Base-by-base conservation (phyloP, 139 green algal species). In the Chlamydomonas schloesseri region DNA sequence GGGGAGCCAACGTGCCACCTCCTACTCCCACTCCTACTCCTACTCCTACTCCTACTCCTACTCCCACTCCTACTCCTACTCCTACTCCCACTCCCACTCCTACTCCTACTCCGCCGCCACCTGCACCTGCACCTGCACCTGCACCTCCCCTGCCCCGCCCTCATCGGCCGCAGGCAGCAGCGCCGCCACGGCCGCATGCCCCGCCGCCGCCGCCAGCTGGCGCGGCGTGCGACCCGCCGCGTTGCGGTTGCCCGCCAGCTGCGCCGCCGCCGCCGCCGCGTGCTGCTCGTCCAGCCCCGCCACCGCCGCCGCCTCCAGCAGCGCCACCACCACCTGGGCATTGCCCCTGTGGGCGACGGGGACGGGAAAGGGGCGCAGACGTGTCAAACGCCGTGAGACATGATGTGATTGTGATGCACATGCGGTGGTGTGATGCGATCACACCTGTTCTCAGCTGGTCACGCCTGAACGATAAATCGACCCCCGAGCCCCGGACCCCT, bases 131-230 rank as follows among this genome's bases (percentile, higher is more conserved):
- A 11, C 20, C 6, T 24, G 10, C 55, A 24, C 21, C 55, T 11
- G 8, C 55, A 11, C 3, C 6, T 62, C 20, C 55, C 2, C 18
- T 28, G 10, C 4, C 2, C 55, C 3, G 3, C 2, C 20, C 55
- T 2, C 42, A 50, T 67, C 60, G 2, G 33, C 24, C 47, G 23
- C 23, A 8, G 62, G 78, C 78, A 74, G 78, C 78, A 84, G 62
- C 64, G 31, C 21, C 37, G 47, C 42, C 60, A 65, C 78, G 9
- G 29, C 64, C n/a, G 1, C 36, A 46, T 84, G 78, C 64, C 78
- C 64, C 20, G 42, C 78, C n/a, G 64, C 78, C n/a, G 60, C 65
- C 65, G 79, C 79, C 47, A 76, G 47, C 50, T 85, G 67, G 9
- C 47, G n/a, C 15, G 79, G 10, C 28, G 65, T 85, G 65, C 60